These are phyloP conservation scores for Backusella mclennaniae DNA, from an alignment of 192 early-diverging fungal genomes.

Conservation along the genomic window DNA sequence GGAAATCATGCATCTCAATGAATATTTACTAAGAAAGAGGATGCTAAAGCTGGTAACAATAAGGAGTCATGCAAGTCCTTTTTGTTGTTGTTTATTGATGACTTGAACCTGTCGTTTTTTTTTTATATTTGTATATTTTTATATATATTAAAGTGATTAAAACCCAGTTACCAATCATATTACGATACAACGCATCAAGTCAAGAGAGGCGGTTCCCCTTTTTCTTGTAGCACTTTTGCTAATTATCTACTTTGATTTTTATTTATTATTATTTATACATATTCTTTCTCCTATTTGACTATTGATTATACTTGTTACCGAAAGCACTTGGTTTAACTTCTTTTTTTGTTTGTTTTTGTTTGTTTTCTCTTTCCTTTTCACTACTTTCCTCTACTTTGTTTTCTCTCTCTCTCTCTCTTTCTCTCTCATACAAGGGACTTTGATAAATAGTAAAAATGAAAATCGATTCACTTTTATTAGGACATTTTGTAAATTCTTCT, in stretches of 20 bases:
- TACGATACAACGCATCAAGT: not conserved
- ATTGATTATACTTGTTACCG: not conserved
- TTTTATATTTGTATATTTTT: not conserved
- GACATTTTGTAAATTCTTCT: not conserved
- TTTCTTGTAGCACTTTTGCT: not conserved
- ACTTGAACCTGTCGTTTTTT: not conserved
- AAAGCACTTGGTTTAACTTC: not conserved
- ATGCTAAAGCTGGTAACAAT: not conserved
- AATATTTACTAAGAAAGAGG: not conserved
- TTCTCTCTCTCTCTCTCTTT: not conserved
- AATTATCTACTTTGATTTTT: not conserved
- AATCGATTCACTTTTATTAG: conserved; percentile 10
- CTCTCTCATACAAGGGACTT: not conserved
- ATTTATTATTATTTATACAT: not conserved
- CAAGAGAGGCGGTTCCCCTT: not conserved
- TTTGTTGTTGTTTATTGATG: not conserved
- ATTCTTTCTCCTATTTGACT: not conserved
- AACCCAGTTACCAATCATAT: not conserved
- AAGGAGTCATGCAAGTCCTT: not conserved
- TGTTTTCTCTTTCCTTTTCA: not conserved
- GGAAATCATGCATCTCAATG: not conserved
- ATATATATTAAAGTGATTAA: not conserved
- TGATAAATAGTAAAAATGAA: not conserved
- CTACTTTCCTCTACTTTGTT: not conserved
- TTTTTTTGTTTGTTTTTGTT: not conserved